Conservation (phyloP, 768 basidiomycete species). For the Scleroderma bovista region DNA sequence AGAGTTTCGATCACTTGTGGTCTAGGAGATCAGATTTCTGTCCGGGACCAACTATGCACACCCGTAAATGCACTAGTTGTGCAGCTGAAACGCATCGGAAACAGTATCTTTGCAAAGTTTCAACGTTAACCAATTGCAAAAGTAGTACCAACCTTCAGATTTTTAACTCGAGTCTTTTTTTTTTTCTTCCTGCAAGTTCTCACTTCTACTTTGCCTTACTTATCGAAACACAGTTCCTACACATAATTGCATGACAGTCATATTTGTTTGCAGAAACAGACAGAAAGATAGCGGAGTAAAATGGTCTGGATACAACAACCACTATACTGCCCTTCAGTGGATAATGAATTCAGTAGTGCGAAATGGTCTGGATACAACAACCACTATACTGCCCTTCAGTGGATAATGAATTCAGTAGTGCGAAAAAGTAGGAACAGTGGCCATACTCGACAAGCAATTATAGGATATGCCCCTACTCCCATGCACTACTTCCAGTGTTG, state of each 20-base stretch:
- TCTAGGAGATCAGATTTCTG: too few species aligned
- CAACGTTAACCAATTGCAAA: too few species aligned
- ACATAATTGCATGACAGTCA: slow-evolving; percentile 6
- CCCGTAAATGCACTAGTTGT: too few species aligned
- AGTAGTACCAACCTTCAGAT: not conserved
- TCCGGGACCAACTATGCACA: too few species aligned
- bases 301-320: slow-evolving; percentile 10
- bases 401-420: not conserved
- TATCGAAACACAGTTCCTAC: not conserved
- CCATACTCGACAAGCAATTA: not conserved
- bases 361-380: slow-evolving; percentile 9
- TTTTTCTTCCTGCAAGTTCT: too few species aligned
- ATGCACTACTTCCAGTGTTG: slow-evolving; percentile 20
- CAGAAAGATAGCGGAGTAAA: slow-evolving; percentile 12
- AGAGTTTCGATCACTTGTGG: too few species aligned
- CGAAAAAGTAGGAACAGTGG: not conserved
- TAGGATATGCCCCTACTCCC: slow-evolving; percentile 19
- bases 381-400: slow-evolving; percentile 10
- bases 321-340: slow-evolving; percentile 10
- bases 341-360: too few species aligned
- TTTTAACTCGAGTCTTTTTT: too few species aligned
- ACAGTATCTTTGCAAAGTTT: too few species aligned
- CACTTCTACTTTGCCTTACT: not conserved
- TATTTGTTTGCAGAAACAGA: slow-evolving; percentile 13
- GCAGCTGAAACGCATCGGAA: too few species aligned